Percentiles rank a stretch among this genome's conserved stretches.
These are phyloP conservation scores for Aspergillus sclerotialis DNA, from an alignment of 2,329 filamentous ascomycete genomes.

Conservation along the genomic window DNA sequence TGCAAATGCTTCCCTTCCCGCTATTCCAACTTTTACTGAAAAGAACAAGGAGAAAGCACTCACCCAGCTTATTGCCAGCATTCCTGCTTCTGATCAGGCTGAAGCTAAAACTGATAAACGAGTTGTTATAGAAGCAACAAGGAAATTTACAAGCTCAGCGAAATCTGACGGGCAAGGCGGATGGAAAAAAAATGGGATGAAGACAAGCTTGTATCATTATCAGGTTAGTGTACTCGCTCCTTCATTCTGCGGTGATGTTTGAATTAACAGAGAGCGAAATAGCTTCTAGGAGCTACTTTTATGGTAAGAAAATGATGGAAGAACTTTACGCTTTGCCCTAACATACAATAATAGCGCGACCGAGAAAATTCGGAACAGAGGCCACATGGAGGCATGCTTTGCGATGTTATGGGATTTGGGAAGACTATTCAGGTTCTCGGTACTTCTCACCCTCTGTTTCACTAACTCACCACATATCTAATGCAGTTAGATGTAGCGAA, in stretches of 20 bases:
- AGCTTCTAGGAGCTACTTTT: conserved; percentile 25
- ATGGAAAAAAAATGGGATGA: conserved; percentile 27
- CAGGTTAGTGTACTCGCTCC: conserved; percentile 18
- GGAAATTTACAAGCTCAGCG: conserved; percentile 19
- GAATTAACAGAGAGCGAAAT: conserved; percentile 5
- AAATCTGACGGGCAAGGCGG: conserved; percentile 21
- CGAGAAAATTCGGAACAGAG: conserved; percentile 17
- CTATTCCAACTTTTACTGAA: conserved; percentile 16
- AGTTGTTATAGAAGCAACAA: conserved; percentile 18
- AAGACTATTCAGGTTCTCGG: conserved; percentile 33
- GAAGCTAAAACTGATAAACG: conserved; percentile 18
- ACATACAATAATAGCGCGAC: no score
- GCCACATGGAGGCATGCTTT: conserved; percentile 31
- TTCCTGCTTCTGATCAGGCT: conserved; percentile 19
- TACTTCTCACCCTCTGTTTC: conserved; percentile 6
- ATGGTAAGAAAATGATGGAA: conserved; percentile 22
- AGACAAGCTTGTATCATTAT: conserved; percentile 27
- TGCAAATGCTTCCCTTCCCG: conserved; percentile 14
- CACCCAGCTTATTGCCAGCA: conserved; percentile 21
- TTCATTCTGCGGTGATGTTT: neutral
- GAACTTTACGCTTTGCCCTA: no score
- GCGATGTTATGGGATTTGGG: conserved; percentile 37
- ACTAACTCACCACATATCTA: conserved; percentile 1
- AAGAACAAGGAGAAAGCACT: conserved; percentile 25
- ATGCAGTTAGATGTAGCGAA: conserved; percentile 23